Conservation (phyloP, 1,139 yeast genomes). For the Meyerozyma elateridarum region DNA sequence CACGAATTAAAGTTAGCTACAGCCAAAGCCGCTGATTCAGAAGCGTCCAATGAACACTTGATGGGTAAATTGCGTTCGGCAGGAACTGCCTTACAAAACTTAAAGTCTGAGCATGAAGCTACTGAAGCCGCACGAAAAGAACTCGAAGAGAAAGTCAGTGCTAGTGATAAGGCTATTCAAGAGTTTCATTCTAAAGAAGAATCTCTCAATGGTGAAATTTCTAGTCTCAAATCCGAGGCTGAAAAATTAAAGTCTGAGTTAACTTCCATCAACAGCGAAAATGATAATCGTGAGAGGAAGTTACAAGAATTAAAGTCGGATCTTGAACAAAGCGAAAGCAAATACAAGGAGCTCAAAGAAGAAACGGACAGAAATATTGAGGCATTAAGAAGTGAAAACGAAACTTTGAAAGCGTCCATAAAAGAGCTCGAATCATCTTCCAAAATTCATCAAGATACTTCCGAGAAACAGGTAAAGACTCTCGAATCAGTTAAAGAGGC, state of each 20-base stretch:
- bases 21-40: constrained; percentile 23
- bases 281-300: background rate
- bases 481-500: too few species aligned
- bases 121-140: background rate
- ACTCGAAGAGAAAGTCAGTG: constrained; percentile 11
- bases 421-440: constrained; percentile 3
- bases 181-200: constrained; percentile 1
- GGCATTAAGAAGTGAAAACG: constrained; percentile 7
- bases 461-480: constrained; percentile 11
- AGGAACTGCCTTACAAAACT: constrained; percentile 38
- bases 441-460: constrained; percentile 6
- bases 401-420: constrained; percentile 8
- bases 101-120: constrained; percentile 18
- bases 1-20: constrained; percentile 18
- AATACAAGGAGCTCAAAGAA: constrained; percentile 2
- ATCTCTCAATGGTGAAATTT: constrained; percentile 6
- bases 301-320: background rate
- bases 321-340: constrained; percentile 2
- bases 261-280: background rate
- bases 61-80: constrained; percentile 46
- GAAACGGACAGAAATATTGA: constrained; percentile 5
- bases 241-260: constrained; percentile 6
- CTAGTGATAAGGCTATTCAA: constrained; percentile 11
- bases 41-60: constrained; percentile 31
- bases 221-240: constrained; percentile 6